These are phyloP conservation scores for Raphanus hybrid DNA, from an alignment of 441 rosid species.

Conservation along the genomic window DNA sequence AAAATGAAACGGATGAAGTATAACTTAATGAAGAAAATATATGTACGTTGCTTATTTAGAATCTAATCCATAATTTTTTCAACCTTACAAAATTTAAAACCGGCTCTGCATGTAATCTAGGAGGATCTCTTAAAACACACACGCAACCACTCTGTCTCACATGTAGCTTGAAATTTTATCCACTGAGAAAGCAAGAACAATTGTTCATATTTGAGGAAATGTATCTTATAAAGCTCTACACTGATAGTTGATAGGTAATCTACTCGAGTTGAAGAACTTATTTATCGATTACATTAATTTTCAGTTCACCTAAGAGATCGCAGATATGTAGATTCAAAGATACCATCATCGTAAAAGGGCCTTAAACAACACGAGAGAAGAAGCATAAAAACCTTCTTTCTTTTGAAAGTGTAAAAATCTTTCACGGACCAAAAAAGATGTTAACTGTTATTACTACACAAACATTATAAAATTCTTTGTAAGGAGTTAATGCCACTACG, in stretches of 20 bases:
- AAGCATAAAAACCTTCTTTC: slow-evolving; percentile 3
- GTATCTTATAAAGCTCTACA: too few species aligned
- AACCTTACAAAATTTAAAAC: too few species aligned
- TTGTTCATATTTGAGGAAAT: too few species aligned
- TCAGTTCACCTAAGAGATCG: not conserved
- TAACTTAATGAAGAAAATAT: too few species aligned
- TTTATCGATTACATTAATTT: not conserved
- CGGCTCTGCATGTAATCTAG: too few species aligned
- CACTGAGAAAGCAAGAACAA: too few species aligned
- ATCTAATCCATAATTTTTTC: too few species aligned
- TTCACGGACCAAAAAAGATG: slow-evolving; percentile 23
- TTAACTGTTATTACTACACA: slow-evolving; percentile 35
- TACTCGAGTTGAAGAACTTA: not conserved
- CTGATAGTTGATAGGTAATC: not conserved
- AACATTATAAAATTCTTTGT: slow-evolving; percentile 22
- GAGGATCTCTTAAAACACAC: too few species aligned
- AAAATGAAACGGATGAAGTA: too few species aligned
- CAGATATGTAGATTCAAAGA: not conserved
- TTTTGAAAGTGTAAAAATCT: slow-evolving; percentile 10
- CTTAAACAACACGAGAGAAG: slow-evolving; percentile 6
- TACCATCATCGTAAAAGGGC: slow-evolving; percentile 1
- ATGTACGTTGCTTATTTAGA: too few species aligned
- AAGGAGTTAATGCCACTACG: slow-evolving; percentile 29
- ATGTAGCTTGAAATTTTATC: too few species aligned
- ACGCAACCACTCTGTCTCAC: too few species aligned